Evolutionary conservation across 2,329 filamentous ascomycete genomes (phyloP), one percentile per base, ranked within the genome.

Genomic region (Bipolaris gigantea): DNA sequence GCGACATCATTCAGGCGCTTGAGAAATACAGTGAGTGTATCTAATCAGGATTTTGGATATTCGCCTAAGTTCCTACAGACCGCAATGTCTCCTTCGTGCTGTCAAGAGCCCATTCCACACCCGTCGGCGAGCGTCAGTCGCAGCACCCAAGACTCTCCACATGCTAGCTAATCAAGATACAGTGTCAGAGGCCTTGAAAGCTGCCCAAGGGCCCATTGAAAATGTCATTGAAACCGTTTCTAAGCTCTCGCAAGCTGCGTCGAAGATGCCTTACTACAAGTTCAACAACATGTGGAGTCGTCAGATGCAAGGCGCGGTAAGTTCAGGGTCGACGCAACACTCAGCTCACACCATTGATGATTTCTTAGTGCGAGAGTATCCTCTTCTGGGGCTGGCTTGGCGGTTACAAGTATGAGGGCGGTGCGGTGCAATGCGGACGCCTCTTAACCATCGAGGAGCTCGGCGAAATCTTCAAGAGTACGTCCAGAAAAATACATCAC

Each of bases 191-290:
- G 80, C 97, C 32, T 81, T 96, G 39, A 79, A 82, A 10, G 83
- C 89, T 62, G 87, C 90, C 1, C 84, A 91, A 56, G 77, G 79
- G 56, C 83, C 84, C 53, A 89, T 97, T 71, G 79, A 83, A 59
- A 83, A 89, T 33, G 86, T 96, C 73, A 83, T 89, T 51, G 79
- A 85, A 43, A 88, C 87, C 40, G 83, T 97, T 41, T 77, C 80
- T 53, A 85, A 87, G 62, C 84, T 99, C 40, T 83, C 85, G 57
- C 77, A 81, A 50, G 83, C 90, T 50, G 91, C 92, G 2, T 92
- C 91, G 23, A 83, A 89, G 72, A 88, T 95, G 68, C 93, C 94
- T 0, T 99, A 97, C 81, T 99, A 97, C 85, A 97, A 96, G 83
- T 97, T 95, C 80, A 97, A 97, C 76, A 79, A 81, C 52, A 85